phyloP scores from a whole-genome alignment of 371 early-diverging fungal genomes.

The Mortierella sp. region DNA sequence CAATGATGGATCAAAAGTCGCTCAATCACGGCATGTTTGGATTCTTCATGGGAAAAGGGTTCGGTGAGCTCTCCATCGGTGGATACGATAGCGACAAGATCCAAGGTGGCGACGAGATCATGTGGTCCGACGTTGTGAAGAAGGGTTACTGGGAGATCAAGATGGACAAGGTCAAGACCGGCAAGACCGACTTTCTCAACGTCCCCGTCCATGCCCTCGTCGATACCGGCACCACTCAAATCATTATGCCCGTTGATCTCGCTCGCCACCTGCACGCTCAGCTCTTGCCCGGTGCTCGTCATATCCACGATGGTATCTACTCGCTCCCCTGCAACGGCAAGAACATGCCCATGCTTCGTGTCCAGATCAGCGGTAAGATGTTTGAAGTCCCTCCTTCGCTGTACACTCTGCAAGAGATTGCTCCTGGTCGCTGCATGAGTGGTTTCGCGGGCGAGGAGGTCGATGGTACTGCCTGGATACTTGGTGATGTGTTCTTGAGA shows the following conservation, averaged over 20 bases:
- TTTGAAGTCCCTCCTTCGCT: slow-evolving; percentile 67
- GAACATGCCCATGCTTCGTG: slow-evolving; percentile 62
- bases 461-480: slow-evolving; percentile 73
- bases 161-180: slow-evolving; percentile 66
- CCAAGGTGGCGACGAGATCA: slow-evolving; percentile 61
- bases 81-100: slow-evolving; percentile 71
- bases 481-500: slow-evolving; percentile 86
- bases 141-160: slow-evolving; percentile 87
- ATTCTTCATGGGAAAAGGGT: slow-evolving; percentile 69
- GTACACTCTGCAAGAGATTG: slow-evolving; percentile 70
- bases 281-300: slow-evolving; percentile 69
- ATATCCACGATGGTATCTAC: slow-evolving; percentile 72
- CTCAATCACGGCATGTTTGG: slow-evolving; percentile 82
- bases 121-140: slow-evolving; percentile 78
- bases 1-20: slow-evolving; percentile 75
- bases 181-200: slow-evolving; percentile 35
- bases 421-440: slow-evolving; percentile 72
- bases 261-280: slow-evolving; percentile 76
- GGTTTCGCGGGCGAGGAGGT: slow-evolving; percentile 70
- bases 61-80: slow-evolving; percentile 80
- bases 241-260: slow-evolving; percentile 75
- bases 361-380: slow-evolving; percentile 65
- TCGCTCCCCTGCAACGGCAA: slow-evolving; percentile 66
- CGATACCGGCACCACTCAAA: slow-evolving; percentile 78
- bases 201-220: slow-evolving; percentile 64